These are phyloP conservation scores for Desmodesmus armatus DNA, from an alignment of 139 green algal species.

Conservation along the genomic window DNA sequence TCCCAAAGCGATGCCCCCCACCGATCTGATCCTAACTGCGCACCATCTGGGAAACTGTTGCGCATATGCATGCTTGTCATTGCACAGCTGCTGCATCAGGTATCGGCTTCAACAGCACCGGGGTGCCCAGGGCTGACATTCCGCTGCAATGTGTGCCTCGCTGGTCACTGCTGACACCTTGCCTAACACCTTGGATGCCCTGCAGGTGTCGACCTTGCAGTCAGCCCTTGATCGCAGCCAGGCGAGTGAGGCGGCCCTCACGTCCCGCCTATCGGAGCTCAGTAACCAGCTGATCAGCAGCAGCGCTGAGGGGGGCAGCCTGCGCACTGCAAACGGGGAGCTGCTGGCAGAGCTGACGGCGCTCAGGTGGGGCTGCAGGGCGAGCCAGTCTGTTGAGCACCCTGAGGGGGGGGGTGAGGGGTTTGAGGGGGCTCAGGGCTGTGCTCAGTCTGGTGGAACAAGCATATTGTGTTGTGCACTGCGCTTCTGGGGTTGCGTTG, in stretches of 20 bases:
- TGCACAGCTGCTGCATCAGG: no score
- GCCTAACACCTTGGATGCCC: no score
- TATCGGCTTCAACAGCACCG: no score
- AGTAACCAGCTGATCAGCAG: slow-evolving; percentile 9
- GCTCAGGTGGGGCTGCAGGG: neutral
- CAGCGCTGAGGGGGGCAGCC: slow-evolving; percentile 16
- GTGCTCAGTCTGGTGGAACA: neutral
- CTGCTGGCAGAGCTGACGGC: slow-evolving; percentile 9
- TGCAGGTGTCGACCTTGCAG: no score
- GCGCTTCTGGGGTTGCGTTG: neutral
- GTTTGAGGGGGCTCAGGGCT: neutral
- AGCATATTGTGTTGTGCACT: neutral
- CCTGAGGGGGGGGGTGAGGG: neutral
- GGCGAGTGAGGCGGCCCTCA: neutral
- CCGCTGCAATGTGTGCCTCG: no score
- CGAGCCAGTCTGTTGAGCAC: neutral
- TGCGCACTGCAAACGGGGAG: slow-evolving; percentile 21
- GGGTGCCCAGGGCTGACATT: no score
- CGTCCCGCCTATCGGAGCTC: neutral
- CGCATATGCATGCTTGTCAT: no score
- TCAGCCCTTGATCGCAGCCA: neutral
- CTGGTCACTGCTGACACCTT: no score
- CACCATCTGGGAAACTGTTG: no score
- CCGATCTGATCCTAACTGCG: no score
- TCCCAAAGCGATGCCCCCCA: no score